Conservation (phyloP, 116 monocot genomes). For the Posidonia oceanica region DNA sequence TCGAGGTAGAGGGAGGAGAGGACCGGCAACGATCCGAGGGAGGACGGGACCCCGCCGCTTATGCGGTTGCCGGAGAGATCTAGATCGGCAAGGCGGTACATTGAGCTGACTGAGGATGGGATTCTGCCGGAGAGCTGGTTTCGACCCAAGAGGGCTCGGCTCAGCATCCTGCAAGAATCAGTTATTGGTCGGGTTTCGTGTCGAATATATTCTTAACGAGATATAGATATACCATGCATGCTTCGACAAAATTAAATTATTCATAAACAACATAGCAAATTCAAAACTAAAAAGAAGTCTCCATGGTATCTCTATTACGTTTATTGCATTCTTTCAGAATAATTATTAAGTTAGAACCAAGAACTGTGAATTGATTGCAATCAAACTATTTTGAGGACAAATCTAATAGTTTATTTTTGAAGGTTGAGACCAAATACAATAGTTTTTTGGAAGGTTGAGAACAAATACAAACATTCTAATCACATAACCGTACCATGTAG, state of each 20-base stretch:
- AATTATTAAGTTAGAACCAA: too few relatives aligned
- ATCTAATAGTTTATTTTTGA: too few relatives aligned
- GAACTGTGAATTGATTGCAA: too few relatives aligned
- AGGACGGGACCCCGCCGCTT: slow-evolving; percentile 34
- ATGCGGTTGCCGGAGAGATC: slow-evolving; percentile 51
- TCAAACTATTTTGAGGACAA: too few relatives aligned
- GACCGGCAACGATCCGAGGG: slow-evolving; percentile 27
- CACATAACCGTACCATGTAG: too few relatives aligned
- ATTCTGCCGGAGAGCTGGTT: slow-evolving; percentile 50
- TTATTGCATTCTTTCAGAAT: too few relatives aligned
- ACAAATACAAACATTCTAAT: too few relatives aligned
- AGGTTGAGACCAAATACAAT: too few relatives aligned
- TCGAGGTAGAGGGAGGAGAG: slow-evolving; percentile 46
- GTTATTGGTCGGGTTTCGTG: neutral
- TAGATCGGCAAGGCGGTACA: slow-evolving; percentile 66
- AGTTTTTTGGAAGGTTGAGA: too few relatives aligned
- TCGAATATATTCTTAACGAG: neutral
- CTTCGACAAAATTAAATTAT: neutral
- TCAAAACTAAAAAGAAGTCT: too few relatives aligned
- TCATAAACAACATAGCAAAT: too few relatives aligned
- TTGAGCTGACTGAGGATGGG: slow-evolving; percentile 35
- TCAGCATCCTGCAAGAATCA: slow-evolving; percentile 26
- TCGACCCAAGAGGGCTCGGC: slow-evolving; percentile 50
- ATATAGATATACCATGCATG: neutral
- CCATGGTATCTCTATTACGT: too few relatives aligned